Evolutionary conservation across 768 basidiomycete genomes (phyloP), one percentile per base, ranked within the genome.

Genomic region (Cantharellus anzutake): DNA sequence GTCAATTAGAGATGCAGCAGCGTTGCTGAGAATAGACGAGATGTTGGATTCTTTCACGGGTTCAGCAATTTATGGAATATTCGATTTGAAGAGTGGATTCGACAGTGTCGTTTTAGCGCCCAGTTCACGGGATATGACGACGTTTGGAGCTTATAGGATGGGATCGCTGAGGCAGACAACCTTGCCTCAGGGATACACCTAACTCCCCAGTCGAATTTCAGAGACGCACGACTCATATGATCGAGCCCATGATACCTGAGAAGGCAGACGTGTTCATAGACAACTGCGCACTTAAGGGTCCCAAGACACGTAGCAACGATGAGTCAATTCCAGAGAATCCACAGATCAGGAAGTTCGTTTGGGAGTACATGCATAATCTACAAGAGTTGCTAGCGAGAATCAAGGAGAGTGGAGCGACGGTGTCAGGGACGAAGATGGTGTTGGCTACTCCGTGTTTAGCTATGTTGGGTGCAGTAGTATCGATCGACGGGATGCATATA

Each of bases 1-100:
- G 1, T 68, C 71, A 0, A 73, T 77, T 2, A 51, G 65, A 5
- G 71, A 74, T 60, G 70, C 72, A 3, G 71, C 69, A 0, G 37
- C 71, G 0, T 66, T 68, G 0, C 73, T 72, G 0, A 66, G 68
- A 7, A 60, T 71, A 0, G 70, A 75, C 5, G 62, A 71, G 3
- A 66, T 73, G 58, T 70, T 68, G 0, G 68, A 73, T 48, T 61
- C 63, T 2, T 72, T 67, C 60, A 65, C 68, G 0, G 68, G 70
- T 38, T 35, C 44, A 37, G 50, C 52, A 11, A 11, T 11, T 55
- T 55, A 55, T 35, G 5, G 52, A 7, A 55, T 55, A 7, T 55
- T 7, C 34, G 52, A 55, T 35, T 35, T 55, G 44, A 48, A 48
- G 20, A 48, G 44, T 48, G 44, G 44, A 7, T 48, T 7, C 20